Evolutionary conservation across 129 eudicot species (phyloP), one percentile per base, ranked within the genome.

Genomic region (Saussurea involucrata): DNA sequence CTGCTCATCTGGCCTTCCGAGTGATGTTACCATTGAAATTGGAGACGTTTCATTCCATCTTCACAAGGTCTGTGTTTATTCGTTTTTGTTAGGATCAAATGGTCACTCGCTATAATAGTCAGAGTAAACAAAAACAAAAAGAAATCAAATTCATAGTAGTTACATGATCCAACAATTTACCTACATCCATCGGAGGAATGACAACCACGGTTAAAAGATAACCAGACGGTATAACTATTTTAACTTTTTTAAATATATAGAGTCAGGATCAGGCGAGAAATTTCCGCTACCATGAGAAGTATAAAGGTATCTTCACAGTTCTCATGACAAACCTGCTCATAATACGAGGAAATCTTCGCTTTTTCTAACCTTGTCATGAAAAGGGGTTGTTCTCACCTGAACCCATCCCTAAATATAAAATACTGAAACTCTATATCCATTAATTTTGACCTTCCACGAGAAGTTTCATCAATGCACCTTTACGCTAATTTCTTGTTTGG

Each of bases 1-100:
- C 11, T 90, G 89, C 83, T 78, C 89, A 40, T 86, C 93, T 75
- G 96, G 96, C 66, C 91, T 90, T 71, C 93, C 96, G 32, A 90
- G 96, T 71, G 96, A 90, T 77, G 65, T 90, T 69, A 61, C 79
- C 63, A 79, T 90, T 64, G 83, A 88, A 82, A 88, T 90, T 53
- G 93, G 86, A 66, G 91, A 88, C n/a, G 81, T 80, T 60, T 86
- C 88, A 31, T 88, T 90, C 72, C 91, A 82, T 75, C 93, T 90
- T 57, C 96, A 90, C 83, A 90, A 90, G 93, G 96, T 90, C 44
- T 4, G 71, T 24, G 29, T 37, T 29, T 37, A 61, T 28, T 66
- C 7, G 18, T 22, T 22, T 67, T 40, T 21, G 28, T 53, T 63
- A n/a, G 32, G 36, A 77, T 53, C 10, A 13, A 13, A 29, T 68